phyloP scores from a whole-genome alignment of 306 rosid species.

The Hylodesmum podocarpum region DNA sequence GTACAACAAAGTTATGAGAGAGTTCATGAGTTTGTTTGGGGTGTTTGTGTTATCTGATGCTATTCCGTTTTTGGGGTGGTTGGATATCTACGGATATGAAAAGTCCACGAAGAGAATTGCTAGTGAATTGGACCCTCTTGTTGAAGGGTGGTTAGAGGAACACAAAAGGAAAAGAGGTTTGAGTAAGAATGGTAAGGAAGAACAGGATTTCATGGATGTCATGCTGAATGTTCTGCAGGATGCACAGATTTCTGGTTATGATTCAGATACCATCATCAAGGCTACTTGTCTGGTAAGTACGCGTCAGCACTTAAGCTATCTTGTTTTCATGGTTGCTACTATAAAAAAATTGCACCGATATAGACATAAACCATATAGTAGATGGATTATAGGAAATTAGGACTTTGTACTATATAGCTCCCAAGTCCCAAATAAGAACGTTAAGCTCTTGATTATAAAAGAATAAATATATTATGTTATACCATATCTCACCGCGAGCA shows the following conservation, averaged over 20 bases:
- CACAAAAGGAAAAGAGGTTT: constrained; percentile 38
- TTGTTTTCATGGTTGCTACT: neutral
- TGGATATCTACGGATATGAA: constrained; percentile 37
- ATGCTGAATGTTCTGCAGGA: constrained; percentile 37
- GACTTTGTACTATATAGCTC: neutral
- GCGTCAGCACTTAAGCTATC: neutral
- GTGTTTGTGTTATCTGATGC: constrained; percentile 49
- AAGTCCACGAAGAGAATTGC: constrained; percentile 44
- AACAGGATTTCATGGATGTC: constrained; percentile 41
- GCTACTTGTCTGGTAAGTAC: constrained; percentile 42
- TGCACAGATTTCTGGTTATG: constrained; percentile 21
- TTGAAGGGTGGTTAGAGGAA: constrained; percentile 40
- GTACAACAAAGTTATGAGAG: constrained; percentile 35
- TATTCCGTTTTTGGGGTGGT: constrained; percentile 44
- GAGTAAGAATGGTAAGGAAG: constrained; percentile 25
- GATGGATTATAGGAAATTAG: neutral
- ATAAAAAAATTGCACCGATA: neutral
- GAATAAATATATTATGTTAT: neutral
- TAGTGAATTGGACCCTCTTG: constrained; percentile 28
- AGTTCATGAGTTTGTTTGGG: constrained; percentile 35
- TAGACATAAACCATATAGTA: neutral
- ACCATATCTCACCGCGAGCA: neutral
- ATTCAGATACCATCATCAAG: constrained; percentile 45
- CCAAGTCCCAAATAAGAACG: neutral
- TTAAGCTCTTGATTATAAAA: neutral